These are phyloP conservation scores for Paramecium bursaria DNA, from an alignment of 73 alveolate genomes.

Conservation along the genomic window DNA sequence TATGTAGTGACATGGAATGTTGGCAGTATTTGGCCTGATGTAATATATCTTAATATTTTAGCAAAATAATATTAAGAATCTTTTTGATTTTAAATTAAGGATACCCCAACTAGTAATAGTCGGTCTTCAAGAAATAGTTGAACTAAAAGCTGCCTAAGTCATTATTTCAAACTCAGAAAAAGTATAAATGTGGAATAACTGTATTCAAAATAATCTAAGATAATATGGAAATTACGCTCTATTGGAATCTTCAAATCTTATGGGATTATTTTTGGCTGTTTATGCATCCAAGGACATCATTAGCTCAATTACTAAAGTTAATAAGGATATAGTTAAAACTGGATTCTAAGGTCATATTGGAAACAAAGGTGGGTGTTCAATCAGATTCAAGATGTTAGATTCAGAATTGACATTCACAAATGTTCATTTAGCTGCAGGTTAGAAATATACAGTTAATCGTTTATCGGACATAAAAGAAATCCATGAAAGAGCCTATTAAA, in stretches of 20 bases:
- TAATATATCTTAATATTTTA: no score
- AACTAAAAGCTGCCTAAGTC: slow-evolving; percentile 45
- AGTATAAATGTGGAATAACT: slow-evolving; percentile 13
- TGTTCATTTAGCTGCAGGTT: slow-evolving; percentile 89
- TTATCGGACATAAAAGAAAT: slow-evolving; percentile 68
- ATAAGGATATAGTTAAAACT: slow-evolving; percentile 77
- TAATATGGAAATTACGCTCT: slow-evolving; percentile 68
- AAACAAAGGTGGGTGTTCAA: slow-evolving; percentile 92
- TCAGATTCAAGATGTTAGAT: slow-evolving; percentile 82
- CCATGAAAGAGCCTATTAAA: slow-evolving; percentile 74
- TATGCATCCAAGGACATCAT: slow-evolving; percentile 74
- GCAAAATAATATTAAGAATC: neutral
- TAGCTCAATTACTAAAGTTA: slow-evolving; percentile 62
- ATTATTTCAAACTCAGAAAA: slow-evolving; percentile 24
- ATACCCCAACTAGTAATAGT: slow-evolving; percentile 48
- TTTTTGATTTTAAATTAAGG: neutral
- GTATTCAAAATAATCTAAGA: slow-evolving; percentile 13
- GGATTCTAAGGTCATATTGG: slow-evolving; percentile 95
- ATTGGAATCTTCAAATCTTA: slow-evolving; percentile 70
- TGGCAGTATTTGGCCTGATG: no score
- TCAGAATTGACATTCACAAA: slow-evolving; percentile 76
- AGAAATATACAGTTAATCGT: slow-evolving; percentile 75
- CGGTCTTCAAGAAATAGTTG: slow-evolving; percentile 53
- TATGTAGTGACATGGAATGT: slow-evolving; percentile 38
- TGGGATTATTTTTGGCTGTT: slow-evolving; percentile 79